phyloP scores from a whole-genome alignment of 202 grass and related monocot genomes.

The Schoenoplectus triqueter region DNA sequence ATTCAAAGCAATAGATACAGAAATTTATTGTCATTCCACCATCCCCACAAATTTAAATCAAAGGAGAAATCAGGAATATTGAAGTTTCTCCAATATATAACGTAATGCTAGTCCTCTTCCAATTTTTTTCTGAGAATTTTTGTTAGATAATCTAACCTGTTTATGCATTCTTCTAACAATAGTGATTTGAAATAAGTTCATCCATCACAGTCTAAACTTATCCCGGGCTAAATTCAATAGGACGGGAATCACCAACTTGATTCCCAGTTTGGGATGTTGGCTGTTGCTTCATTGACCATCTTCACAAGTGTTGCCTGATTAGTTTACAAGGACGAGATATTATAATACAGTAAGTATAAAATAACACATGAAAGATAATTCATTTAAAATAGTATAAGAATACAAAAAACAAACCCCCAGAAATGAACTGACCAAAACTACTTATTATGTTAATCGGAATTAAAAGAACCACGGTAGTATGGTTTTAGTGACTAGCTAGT shows the following conservation, averaged over 20 bases:
- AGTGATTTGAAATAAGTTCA: not conserved
- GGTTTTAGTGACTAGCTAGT: slow-evolving; percentile 23
- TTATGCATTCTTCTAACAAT: slow-evolving; percentile 9
- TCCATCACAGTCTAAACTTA: not conserved
- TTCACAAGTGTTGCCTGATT: slow-evolving; percentile 69
- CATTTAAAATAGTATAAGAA: not conserved
- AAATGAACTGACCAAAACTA: slow-evolving; percentile 26
- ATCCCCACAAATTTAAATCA: not conserved
- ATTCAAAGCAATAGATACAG: not conserved
- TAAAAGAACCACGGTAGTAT: not conserved
- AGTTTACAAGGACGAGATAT: slow-evolving; percentile 20
- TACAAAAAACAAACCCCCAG: not conserved
- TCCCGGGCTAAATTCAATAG: not conserved
- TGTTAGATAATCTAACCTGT: slow-evolving; percentile 7
- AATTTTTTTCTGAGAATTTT: not conserved
- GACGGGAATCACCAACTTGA: slow-evolving; percentile 26
- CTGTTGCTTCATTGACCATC: slow-evolving; percentile 86
- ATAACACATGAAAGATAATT: slow-evolving; percentile 2
- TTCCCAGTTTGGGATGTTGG: slow-evolving; percentile 71
- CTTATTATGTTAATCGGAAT: not conserved
- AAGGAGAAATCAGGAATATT: not conserved
- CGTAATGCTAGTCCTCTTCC: not conserved
- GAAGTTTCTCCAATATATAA: not conserved
- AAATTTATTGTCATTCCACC: not conserved
- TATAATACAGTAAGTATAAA: not conserved